A percentile compares a stretch with the other conserved stretches of the same genome.
These are phyloP conservation scores for Ophiostoma ips DNA, from an alignment of 2,329 filamentous ascomycete species.

Conservation along the genomic window DNA sequence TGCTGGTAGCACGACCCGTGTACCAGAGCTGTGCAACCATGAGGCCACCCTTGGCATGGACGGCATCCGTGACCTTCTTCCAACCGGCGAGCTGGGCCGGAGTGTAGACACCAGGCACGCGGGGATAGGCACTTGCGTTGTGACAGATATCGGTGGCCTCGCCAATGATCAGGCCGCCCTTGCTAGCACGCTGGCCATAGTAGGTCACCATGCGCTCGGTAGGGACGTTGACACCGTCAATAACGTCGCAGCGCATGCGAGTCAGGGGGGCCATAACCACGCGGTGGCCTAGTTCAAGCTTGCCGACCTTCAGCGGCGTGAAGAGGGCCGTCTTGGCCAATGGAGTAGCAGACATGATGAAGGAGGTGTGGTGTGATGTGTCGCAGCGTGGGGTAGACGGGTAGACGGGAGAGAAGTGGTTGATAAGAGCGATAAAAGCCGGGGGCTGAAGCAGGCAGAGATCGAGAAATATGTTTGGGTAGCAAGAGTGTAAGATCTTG, in stretches of 20 bases:
- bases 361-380: not conserved
- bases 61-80: conserved; percentile 10
- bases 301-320: conserved; percentile 28
- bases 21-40: conserved; percentile 35
- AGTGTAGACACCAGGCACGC: conserved; percentile 9
- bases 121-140: conserved; percentile 8
- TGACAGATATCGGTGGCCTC: conserved; percentile 33
- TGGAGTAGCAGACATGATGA: not conserved
- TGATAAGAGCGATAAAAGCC: not conserved
- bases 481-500: not conserved
- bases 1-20: conserved; percentile 23
- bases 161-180: conserved; percentile 28
- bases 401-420: not conserved
- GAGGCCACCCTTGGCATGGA: conserved; percentile 11
- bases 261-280: conserved; percentile 27
- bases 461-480: not conserved
- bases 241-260: conserved; percentile 38
- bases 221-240: conserved; percentile 19
- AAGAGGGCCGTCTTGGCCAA: conserved; percentile 11
- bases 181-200: conserved; percentile 29
- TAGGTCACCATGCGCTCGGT: conserved; percentile 25
- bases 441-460: too few species aligned
- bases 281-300: conserved; percentile 33
- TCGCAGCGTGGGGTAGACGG: not conserved
- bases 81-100: conserved; percentile 10